Conservation (phyloP, 331 rosid genomes). For the Stylosanthes scabra region DNA sequence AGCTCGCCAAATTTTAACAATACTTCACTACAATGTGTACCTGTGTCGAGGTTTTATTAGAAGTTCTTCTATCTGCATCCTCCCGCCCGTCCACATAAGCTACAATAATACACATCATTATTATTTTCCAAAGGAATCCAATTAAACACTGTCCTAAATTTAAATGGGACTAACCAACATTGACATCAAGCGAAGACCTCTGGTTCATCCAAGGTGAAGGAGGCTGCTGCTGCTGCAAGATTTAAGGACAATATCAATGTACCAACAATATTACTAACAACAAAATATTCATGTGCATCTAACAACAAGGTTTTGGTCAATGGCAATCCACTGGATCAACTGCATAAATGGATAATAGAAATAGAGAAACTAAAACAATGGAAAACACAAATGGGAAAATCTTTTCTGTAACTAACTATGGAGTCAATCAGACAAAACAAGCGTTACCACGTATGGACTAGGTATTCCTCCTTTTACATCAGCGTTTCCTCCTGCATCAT, state of each 20-base stretch:
- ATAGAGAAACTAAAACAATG: constrained; percentile 26
- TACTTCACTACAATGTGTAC: constrained; percentile 46
- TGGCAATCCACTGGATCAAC: constrained; percentile 20
- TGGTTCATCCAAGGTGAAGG: constrained; percentile 94
- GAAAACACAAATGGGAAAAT: not conserved
- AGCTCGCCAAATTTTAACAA: constrained; percentile 39
- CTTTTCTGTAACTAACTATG: not conserved
- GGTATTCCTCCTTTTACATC: constrained; percentile 83
- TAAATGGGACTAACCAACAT: constrained; percentile 75
- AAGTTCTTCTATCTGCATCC: constrained; percentile 83
- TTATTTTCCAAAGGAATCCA: constrained; percentile 46
- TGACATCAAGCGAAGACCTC: constrained; percentile 95
- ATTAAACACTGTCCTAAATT: constrained; percentile 24
- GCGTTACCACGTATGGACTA: constrained; percentile 74
- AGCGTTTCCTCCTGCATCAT: constrained; percentile 62
- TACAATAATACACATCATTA: constrained; percentile 48
- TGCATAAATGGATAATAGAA: not conserved
- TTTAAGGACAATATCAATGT: constrained; percentile 33
- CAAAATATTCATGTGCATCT: constrained; percentile 9
- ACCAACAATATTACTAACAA: not conserved
- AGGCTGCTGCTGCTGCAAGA: constrained; percentile 93
- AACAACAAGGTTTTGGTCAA: constrained; percentile 8
- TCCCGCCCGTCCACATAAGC: constrained; percentile 99
- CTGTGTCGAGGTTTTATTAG: constrained; percentile 79
- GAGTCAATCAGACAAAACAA: not conserved